Base-by-base conservation (phyloP, 257 asterid genomes). In the Osmanthus fragrans region DNA sequence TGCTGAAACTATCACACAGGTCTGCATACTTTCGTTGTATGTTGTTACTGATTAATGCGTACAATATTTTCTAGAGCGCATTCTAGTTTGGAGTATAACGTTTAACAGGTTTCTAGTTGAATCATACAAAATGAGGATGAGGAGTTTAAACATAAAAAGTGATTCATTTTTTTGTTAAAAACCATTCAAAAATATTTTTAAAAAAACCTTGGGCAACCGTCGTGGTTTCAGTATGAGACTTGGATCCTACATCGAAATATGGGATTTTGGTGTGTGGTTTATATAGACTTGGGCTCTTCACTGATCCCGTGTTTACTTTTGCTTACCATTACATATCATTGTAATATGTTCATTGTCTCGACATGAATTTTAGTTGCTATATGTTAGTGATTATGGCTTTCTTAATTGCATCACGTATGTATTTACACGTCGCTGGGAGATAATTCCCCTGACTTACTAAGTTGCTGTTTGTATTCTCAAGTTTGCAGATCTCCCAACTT, bases 1-100 rank as follows among this genome's bases (percentile, higher is more conserved):
- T 60, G 78, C 84, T 93, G 79, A 90, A 75, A 58, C 96, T 77
- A 47, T 95, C 73, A 95, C 99, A 23, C 99, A 95, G 98, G 99
- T 93, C 74, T 54, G 70, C 80, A 10, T 63, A 70, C 58, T 39
- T 71, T 19, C 33, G 36, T 29, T 71, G 8, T 77, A 19, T 73
- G 37, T 76, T 82, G 42, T 73, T 78, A 51, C 45, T 75, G 73
- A 72, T 81, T 77, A 49, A 77, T 32, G 34, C 12, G 11, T 7
- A 9, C 45, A 39, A 39, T 65, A 27, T 79, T 51, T 42, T 60
- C 36, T 70, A 15, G 16, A 47, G 69, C 51, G 29, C 29, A 5
- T 60, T 76, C 8, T 67, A 39, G 40, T 74, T 71, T 80, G 64
- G 82, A 80, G 37, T 27, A 69, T 47, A 29, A 64, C 69, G 54